Conservation (phyloP, 305 asterid genomes). For the Fraxinus latifolia region DNA sequence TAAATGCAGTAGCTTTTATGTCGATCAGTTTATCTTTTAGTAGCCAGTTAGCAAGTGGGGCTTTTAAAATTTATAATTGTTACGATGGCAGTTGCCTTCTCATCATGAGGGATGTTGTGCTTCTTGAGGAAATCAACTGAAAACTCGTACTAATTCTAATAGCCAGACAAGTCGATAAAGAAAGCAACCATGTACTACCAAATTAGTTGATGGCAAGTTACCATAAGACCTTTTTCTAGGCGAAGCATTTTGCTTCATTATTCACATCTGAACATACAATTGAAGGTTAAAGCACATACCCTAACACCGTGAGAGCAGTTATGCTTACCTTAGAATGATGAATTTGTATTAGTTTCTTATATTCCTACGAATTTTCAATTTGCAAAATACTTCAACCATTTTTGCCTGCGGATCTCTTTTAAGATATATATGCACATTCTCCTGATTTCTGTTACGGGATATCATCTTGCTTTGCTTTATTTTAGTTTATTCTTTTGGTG, state of each 20-base stretch:
- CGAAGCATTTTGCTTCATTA: not conserved
- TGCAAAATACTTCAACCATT: slow-evolving; percentile 1
- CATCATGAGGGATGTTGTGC: not conserved
- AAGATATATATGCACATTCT: slow-evolving; percentile 4
- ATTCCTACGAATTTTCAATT: not conserved
- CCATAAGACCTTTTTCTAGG: not conserved
- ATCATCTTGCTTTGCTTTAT: not conserved
- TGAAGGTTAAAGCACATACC: not conserved
- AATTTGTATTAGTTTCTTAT: slow-evolving; percentile 9
- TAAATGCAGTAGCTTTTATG: not conserved
- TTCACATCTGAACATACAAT: not conserved
- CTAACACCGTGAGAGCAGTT: not conserved
- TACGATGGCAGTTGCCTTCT: not conserved
- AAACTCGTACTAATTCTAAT: not conserved
- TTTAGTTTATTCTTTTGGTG: not conserved
- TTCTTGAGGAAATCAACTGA: not conserved
- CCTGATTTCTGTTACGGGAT: not conserved
- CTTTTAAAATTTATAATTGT: not conserved
- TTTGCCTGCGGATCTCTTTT: slow-evolving; percentile 9
- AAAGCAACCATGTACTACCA: not conserved
- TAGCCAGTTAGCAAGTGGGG: not conserved
- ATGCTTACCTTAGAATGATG: slow-evolving; percentile 9
- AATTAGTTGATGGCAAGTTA: slow-evolving; percentile 1
- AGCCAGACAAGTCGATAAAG: not conserved
- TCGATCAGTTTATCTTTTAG: not conserved